Evolutionary conservation across 805 yeast species (phyloP).

Genomic region (Ogataea methylovora): DNA sequence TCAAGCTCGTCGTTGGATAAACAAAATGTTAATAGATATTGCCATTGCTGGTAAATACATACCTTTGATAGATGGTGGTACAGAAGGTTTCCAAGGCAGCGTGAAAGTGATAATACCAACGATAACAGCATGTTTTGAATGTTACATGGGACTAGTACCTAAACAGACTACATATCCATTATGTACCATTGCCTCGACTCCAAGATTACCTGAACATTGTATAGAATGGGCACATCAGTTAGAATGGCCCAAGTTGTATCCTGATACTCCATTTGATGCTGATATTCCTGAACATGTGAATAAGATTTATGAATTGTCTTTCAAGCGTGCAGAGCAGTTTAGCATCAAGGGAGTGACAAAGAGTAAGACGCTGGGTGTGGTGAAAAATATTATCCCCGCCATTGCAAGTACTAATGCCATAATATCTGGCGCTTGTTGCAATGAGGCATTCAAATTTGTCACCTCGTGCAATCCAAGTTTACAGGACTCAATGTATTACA

Average conservation of each 20-base stretch:
- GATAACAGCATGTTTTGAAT: conserved; percentile 85
- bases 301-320: conserved; percentile 51
- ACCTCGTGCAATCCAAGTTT: conserved; percentile 61
- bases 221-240: conserved; percentile 82
- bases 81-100: conserved; percentile 92
- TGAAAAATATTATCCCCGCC: conserved; percentile 88
- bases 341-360: conserved; percentile 72
- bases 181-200: conserved; percentile 91
- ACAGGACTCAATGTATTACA: conserved; percentile 78
- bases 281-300: conserved; percentile 62
- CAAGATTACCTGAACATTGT: conserved; percentile 92
- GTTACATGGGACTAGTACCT: conserved; percentile 72
- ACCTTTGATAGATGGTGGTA: conserved; percentile 88
- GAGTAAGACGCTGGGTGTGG: conserved; percentile 73
- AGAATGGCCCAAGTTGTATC: conserved; percentile 56
- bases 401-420: conserved; percentile 92
- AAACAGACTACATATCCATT: conserved; percentile 64
- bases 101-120: conserved; percentile 82
- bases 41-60: conserved; percentile 49
- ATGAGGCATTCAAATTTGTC: conserved; percentile 74
- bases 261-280: conserved; percentile 48
- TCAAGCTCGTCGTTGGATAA: conserved; percentile 89
- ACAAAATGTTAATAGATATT: conserved; percentile 55
- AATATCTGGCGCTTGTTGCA: conserved; percentile 82
- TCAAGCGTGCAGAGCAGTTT: conserved; percentile 52